Evolutionary conservation across 495 filamentous ascomycete genomes (phyloP).

Genomic region (Penicillium coprophilum): DNA sequence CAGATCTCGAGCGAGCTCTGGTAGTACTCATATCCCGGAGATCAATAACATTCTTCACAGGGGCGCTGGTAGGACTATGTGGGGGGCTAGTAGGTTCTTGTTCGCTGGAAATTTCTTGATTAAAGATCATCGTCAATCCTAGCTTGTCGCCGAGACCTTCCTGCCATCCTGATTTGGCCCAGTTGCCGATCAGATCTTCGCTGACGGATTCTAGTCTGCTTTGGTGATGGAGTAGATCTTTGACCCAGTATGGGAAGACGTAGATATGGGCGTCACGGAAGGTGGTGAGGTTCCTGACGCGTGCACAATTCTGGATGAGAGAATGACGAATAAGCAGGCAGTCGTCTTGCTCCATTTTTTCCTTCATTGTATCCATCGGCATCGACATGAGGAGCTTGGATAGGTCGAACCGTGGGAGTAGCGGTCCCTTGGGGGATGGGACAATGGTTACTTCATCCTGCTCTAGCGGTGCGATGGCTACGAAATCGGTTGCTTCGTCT

Average conservation of each 20-base stretch:
- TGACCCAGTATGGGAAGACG: slow-evolving; percentile 86
- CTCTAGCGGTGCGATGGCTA: slow-evolving; percentile 66
- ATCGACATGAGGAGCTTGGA: slow-evolving; percentile 69
- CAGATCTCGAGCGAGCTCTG: slow-evolving; percentile 21
- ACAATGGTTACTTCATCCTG: slow-evolving; percentile 47
- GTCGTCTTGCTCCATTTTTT: slow-evolving; percentile 70
- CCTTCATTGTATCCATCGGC: slow-evolving; percentile 82
- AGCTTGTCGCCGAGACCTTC: slow-evolving; percentile 74
- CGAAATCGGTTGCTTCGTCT: slow-evolving; percentile 86
- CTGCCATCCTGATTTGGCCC: slow-evolving; percentile 93
- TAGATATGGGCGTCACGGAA: slow-evolving; percentile 91
- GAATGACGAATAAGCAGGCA: slow-evolving; percentile 69
- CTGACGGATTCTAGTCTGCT: slow-evolving; percentile 78
- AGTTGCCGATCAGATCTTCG: slow-evolving; percentile 90
- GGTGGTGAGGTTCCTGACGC: slow-evolving; percentile 69
- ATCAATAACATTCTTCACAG: slow-evolving; percentile 59
- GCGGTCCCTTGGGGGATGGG: slow-evolving; percentile 41
- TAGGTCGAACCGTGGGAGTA: slow-evolving; percentile 61
- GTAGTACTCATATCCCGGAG: slow-evolving; percentile 61
- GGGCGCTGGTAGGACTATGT: slow-evolving; percentile 38
- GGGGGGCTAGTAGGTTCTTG: slow-evolving; percentile 24
- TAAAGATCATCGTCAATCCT: slow-evolving; percentile 63
- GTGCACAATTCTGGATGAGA: slow-evolving; percentile 66
- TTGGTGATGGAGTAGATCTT: slow-evolving; percentile 72
- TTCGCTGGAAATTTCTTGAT: slow-evolving; percentile 24